phyloP scores from a whole-genome alignment of 805 yeast species.

The Hanseniaspora singularis region DNA sequence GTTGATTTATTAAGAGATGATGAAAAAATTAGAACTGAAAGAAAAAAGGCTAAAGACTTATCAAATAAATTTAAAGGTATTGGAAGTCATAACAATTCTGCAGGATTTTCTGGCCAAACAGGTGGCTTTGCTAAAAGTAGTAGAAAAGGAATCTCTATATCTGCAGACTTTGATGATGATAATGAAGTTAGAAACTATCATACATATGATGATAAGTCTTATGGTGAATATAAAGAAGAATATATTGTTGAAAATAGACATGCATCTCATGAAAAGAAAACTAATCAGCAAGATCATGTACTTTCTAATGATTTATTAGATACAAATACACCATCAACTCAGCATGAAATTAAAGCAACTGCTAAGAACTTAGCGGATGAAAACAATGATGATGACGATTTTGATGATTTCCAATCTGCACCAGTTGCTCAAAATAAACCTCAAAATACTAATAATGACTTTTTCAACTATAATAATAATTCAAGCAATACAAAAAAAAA shows the following conservation, averaged over 20 bases:
- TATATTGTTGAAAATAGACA: slow-evolving; percentile 33
- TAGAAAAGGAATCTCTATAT: slow-evolving; percentile 26
- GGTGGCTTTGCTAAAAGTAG: slow-evolving; percentile 17
- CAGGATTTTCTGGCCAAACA: slow-evolving; percentile 15
- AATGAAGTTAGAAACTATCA: slow-evolving; percentile 40
- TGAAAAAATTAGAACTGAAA: slow-evolving; percentile 59
- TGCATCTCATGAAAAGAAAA: slow-evolving; percentile 30
- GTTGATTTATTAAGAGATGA: slow-evolving; percentile 65
- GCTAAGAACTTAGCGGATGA: slow-evolving; percentile 14
- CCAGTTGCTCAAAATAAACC: slow-evolving; percentile 28
- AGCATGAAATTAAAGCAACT: slow-evolving; percentile 13
- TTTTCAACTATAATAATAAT: slow-evolving; percentile 16
- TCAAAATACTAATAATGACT: slow-evolving; percentile 11
- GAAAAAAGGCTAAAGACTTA: slow-evolving; percentile 82
- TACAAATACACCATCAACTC: background rate
- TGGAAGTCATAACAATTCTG: slow-evolving; percentile 36
- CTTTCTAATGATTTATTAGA: slow-evolving; percentile 9
- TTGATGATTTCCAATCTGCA: slow-evolving; percentile 70
- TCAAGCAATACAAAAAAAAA: slow-evolving; percentile 23
- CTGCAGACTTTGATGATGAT: slow-evolving; percentile 37
- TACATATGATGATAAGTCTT: slow-evolving; percentile 22
- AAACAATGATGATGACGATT: slow-evolving; percentile 51
- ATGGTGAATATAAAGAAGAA: slow-evolving; percentile 24
- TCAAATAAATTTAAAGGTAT: slow-evolving; percentile 75
- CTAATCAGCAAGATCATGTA: slow-evolving; percentile 12